Base-by-base conservation (phyloP, 2,329 filamentous ascomycete species). In the Huntiella abstrusa region DNA sequence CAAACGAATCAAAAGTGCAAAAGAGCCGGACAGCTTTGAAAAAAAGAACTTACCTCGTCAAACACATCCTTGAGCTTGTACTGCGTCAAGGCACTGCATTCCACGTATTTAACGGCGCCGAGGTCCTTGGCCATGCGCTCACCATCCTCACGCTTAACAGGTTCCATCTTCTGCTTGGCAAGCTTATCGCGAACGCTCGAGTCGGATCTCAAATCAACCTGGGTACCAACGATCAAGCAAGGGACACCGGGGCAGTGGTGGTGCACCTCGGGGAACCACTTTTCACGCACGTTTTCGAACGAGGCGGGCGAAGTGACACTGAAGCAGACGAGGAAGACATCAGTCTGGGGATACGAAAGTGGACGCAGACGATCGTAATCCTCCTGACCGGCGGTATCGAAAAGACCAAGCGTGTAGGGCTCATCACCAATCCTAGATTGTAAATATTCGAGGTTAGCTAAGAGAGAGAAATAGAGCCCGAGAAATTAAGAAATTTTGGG, bases 11-110 rank as follows among this genome's bases (percentile, higher is more conserved):
- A 28, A 28, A 8, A 28, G 22, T 28, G 8, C 22, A 28, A 28
- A 28, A 28, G 22, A 28, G 22, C 22, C 22, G 8, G 6, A 10
- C 22, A 28, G 22, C 6, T 28, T 28, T 8, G 3, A 10, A 28
- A 19, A 19, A 28, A 13, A 32, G 41, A 43, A 59, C 73, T 55
- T 73, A 94, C 87, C 82, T 96, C 91, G 58, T 98, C 91, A 64
- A 98, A 98, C 13, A 98, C 91, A 60, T 96, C 91, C 72, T 98
- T 98, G 54, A 98, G 68, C 67, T 95, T 95, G 68, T 87, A 95
- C 69, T 98, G 91, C 52, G 91, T 96, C 62, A 98, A 68, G 49
- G 91, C 91, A 60, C 87, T 95, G 69, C 91, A 98, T 68, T 98
- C 91, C 53, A 96, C 91, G 57, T 98, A 98, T 70, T 95, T 96